Conservation (phyloP, 2,329 filamentous ascomycete genomes). For the Diaporthe capsici region DNA sequence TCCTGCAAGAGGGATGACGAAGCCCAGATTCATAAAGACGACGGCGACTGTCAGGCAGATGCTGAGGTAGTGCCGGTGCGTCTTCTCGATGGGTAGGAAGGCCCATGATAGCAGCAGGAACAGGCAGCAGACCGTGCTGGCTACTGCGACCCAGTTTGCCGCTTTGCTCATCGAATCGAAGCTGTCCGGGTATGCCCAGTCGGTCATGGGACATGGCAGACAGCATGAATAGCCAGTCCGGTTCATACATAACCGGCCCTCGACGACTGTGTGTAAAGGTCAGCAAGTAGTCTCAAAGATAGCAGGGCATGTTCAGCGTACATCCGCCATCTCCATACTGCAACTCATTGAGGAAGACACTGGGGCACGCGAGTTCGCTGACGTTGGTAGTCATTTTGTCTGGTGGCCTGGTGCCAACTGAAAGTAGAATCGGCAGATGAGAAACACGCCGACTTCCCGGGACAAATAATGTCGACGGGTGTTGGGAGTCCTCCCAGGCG, state of each 20-base stretch:
- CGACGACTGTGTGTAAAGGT: conserved; percentile 62
- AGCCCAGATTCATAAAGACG: conserved; percentile 86
- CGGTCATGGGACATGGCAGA: conserved; percentile 88
- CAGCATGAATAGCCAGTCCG: conserved; percentile 77
- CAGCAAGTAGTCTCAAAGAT: conserved; percentile 45
- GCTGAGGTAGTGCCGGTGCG: conserved; percentile 92
- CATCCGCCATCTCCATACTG: conserved; percentile 40
- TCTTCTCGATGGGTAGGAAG: conserved; percentile 87
- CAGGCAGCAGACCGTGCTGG: conserved; percentile 77
- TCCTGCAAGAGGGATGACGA: conserved; percentile 87
- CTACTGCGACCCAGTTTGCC: conserved; percentile 88
- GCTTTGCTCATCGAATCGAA: conserved; percentile 72
- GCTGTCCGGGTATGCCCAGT: conserved; percentile 78
- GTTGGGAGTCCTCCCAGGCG: background rate
- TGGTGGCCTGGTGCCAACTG: background rate
- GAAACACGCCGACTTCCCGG: background rate
- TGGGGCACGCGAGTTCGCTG: conserved; percentile 36
- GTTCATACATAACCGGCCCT: conserved; percentile 68
- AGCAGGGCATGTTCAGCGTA: conserved; percentile 37
- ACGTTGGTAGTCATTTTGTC: conserved; percentile 35
- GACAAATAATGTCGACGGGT: background rate
- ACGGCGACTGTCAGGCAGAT: conserved; percentile 86
- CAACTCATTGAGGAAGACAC: conserved; percentile 41
- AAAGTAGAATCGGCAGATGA: background rate
- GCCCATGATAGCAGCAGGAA: conserved; percentile 87